A percentile compares a stretch with the other conserved stretches of the same genome.
phyloP scores from a whole-genome alignment of 177 flowering plant species.

The Vitis hybrid region DNA sequence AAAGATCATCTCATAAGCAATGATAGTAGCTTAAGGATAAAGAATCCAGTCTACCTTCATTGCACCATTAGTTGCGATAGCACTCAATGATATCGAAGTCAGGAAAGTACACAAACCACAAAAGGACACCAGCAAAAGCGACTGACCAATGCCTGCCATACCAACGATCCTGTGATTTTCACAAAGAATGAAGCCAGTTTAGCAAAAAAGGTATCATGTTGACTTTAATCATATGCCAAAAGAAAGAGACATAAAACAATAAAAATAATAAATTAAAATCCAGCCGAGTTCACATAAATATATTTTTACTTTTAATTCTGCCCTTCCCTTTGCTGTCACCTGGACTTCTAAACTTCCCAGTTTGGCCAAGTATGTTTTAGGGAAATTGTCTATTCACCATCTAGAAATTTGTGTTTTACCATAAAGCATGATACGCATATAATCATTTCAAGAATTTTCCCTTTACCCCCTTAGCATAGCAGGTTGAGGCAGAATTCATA shows the following conservation, averaged over 20 bases:
- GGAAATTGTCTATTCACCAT: too few relatives aligned
- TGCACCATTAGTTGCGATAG: conserved; percentile 99
- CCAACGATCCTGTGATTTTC: conserved; percentile 88
- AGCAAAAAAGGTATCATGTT: not conserved
- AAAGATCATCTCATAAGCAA: too few relatives aligned
- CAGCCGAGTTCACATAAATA: not conserved
- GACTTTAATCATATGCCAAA: not conserved
- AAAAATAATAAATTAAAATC: not conserved
- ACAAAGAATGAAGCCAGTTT: not conserved
- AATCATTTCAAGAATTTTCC: too few relatives aligned
- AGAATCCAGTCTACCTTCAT: conserved; percentile 71
- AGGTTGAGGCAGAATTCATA: too few relatives aligned
- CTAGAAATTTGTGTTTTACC: too few relatives aligned
- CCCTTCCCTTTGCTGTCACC: too few relatives aligned
- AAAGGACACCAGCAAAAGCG: conserved; percentile 76
- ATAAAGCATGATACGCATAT: too few relatives aligned
- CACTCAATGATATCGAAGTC: conserved; percentile 91
- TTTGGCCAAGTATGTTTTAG: too few relatives aligned
- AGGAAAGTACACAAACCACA: conserved; percentile 95
- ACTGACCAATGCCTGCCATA: conserved; percentile 95
- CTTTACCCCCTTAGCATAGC: too few relatives aligned
- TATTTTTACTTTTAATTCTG: not conserved
- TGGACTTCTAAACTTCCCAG: too few relatives aligned
- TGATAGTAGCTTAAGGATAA: not conserved
- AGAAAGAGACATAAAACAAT: not conserved